phyloP scores from a whole-genome alignment of 2,329 filamentous ascomycete species.

The Exophiala alcalophila region DNA sequence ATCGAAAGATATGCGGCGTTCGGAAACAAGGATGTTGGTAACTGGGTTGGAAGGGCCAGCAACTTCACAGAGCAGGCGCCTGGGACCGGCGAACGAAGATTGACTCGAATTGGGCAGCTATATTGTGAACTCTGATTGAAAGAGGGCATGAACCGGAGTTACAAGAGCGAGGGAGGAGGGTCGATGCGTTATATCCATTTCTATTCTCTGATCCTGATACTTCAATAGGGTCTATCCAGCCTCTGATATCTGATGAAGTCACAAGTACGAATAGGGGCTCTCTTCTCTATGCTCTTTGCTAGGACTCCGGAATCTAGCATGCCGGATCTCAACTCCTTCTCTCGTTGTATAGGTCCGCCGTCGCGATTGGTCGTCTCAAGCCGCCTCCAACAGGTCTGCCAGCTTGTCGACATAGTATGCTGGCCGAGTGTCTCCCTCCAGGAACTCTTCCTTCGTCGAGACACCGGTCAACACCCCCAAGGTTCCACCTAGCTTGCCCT shows the following conservation, averaged over 20 bases:
- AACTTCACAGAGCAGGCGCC: conserved; percentile 20
- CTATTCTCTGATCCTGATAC: too few species aligned
- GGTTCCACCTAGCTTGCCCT: conserved; percentile 86
- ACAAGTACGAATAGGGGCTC: too few species aligned
- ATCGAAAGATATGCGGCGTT: conserved; percentile 32
- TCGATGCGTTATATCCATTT: too few species aligned
- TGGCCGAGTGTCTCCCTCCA: conserved; percentile 71
- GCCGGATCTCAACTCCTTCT: not conserved
- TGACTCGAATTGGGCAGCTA: conserved; percentile 13
- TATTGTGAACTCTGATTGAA: conserved; percentile 19
- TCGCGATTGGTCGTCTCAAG: not conserved
- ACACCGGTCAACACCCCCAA: conserved; percentile 90
- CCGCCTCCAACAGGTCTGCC: conserved; percentile 62
- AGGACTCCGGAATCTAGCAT: not conserved
- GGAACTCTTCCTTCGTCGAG: conserved; percentile 74
- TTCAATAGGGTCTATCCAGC: too few species aligned
- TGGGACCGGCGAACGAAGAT: conserved; percentile 1
- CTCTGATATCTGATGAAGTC: too few species aligned
- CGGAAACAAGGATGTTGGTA: conserved; percentile 23
- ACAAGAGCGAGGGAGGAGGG: too few species aligned
- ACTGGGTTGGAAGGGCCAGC: conserved; percentile 21
- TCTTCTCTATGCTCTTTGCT: not conserved
- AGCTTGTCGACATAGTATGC: conserved; percentile 80
- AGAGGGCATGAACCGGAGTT: too few species aligned
- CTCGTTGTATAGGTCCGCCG: not conserved